These are phyloP conservation scores for Psophocarpus tetragonolobus DNA, from an alignment of 306 rosid genomes.

Conservation along the genomic window DNA sequence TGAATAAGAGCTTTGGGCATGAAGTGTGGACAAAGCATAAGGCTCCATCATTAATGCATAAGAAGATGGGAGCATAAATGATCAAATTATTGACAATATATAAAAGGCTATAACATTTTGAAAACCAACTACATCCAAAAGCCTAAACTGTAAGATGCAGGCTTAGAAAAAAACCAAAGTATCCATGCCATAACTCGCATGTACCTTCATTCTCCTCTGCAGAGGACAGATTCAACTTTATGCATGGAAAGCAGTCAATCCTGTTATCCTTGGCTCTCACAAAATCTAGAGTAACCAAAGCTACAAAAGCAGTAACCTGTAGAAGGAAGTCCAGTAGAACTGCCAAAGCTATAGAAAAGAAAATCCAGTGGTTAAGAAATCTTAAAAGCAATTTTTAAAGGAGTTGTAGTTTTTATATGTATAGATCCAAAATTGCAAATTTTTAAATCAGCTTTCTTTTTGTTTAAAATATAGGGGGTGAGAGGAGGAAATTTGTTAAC, in stretches of 20 bases:
- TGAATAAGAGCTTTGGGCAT: neutral
- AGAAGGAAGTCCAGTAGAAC: constrained; percentile 92
- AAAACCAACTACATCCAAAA: neutral
- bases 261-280: constrained; percentile 79
- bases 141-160: constrained; percentile 1
- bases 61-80: constrained; percentile 20
- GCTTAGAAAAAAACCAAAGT: neutral
- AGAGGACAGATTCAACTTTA: constrained; percentile 56
- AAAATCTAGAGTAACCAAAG: constrained; percentile 78
- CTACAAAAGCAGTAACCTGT: constrained; percentile 92
- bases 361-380: constrained; percentile 13
- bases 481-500: constrained; percentile 43
- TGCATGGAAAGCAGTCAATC: constrained; percentile 92
- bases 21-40: neutral
- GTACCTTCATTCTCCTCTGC: constrained; percentile 69
- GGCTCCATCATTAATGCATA: neutral
- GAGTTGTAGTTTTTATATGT: neutral
- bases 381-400: constrained; percentile 22
- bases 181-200: constrained; percentile 17
- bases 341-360: constrained; percentile 75
- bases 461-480: neutral
- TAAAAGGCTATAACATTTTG: constrained; percentile 13
- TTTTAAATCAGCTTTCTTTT: constrained; percentile 10
- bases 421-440: neutral
- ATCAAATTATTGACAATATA: neutral